These are phyloP conservation scores for Botrytis aclada DNA, from an alignment of 2,329 filamentous ascomycete species.

Conservation along the genomic window DNA sequence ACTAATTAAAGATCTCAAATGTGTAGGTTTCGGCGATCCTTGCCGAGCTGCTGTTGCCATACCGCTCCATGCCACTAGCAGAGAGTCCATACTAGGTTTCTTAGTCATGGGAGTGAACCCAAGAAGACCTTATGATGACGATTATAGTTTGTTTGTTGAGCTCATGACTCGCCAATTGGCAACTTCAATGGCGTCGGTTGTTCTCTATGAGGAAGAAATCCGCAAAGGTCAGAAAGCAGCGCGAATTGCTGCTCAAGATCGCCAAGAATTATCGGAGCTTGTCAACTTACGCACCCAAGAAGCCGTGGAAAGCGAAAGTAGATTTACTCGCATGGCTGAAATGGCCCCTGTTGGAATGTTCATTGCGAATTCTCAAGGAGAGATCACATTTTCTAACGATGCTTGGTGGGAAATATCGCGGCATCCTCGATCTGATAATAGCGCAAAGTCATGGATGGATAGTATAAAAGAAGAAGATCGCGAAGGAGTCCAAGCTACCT, in stretches of 20 bases:
- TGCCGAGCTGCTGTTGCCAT: constrained; percentile 71
- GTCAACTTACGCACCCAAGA: constrained; percentile 63
- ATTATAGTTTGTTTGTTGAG: constrained; percentile 75
- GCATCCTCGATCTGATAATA: constrained; percentile 57
- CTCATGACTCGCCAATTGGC: constrained; percentile 72
- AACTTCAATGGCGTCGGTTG: constrained; percentile 76
- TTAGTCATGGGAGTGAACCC: constrained; percentile 77
- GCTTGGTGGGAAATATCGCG: constrained; percentile 70
- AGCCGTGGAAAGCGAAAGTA: constrained; percentile 66
- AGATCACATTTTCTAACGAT: constrained; percentile 78
- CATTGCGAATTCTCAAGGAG: constrained; percentile 69
- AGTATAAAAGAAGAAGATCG: constrained; percentile 67
- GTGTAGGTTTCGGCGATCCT: constrained; percentile 68
- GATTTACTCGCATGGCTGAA: constrained; percentile 59
- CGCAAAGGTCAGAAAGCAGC: constrained; percentile 70
- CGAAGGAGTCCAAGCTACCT: constrained; percentile 54
- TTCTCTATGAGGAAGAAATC: constrained; percentile 81
- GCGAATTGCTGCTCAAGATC: constrained; percentile 70
- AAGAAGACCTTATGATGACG: constrained; percentile 72
- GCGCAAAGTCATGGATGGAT: constrained; percentile 67
- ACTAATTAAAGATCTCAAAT: constrained; percentile 65
- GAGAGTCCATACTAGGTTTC: constrained; percentile 72
- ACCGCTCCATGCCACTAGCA: constrained; percentile 72
- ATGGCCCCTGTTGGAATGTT: constrained; percentile 59
- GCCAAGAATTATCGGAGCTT: constrained; percentile 73